Percentiles rank a stretch among this genome's conserved stretches.
These are phyloP conservation scores for Aspergillus taichungensis DNA, from an alignment of 495 filamentous ascomycete genomes.

Conservation along the genomic window DNA sequence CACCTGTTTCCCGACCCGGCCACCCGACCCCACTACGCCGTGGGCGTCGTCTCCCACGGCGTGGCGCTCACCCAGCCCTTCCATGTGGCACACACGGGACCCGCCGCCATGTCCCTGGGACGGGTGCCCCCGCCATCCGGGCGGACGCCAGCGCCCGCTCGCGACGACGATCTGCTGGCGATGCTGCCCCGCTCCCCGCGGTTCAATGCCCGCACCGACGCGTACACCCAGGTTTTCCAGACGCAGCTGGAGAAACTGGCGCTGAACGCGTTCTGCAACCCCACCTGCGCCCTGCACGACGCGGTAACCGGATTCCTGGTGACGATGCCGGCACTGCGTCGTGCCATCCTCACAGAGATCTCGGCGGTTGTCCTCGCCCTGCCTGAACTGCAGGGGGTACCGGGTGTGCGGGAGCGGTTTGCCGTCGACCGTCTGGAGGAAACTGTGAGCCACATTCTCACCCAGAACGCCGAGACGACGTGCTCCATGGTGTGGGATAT, in stretches of 20 bases:
- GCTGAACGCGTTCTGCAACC: slow-evolving; percentile 64
- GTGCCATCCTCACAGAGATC: slow-evolving; percentile 47
- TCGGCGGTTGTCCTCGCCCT: slow-evolving; percentile 40
- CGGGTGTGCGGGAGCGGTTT: slow-evolving; percentile 38
- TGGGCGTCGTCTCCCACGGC: slow-evolving; percentile 55
- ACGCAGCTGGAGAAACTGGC: slow-evolving; percentile 64
- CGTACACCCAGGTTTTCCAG: slow-evolving; percentile 20
- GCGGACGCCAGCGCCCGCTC: neutral
- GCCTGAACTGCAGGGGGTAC: slow-evolving; percentile 48
- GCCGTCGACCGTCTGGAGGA: slow-evolving; percentile 37
- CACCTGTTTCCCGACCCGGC: slow-evolving; percentile 48
- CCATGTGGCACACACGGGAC: slow-evolving; percentile 47
- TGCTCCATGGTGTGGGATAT: slow-evolving; percentile 71
- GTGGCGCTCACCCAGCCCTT: slow-evolving; percentile 47
- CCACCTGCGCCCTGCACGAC: slow-evolving; percentile 56
- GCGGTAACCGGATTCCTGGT: slow-evolving; percentile 54
- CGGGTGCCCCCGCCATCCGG: slow-evolving; percentile 9
- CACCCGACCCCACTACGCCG: slow-evolving; percentile 55
- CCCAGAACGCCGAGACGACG: slow-evolving; percentile 49
- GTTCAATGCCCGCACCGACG: slow-evolving; percentile 19
- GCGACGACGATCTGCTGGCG: slow-evolving; percentile 20
- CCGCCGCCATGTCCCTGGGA: slow-evolving; percentile 47
- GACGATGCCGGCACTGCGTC: slow-evolving; percentile 35
- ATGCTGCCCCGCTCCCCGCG: slow-evolving; percentile 19
- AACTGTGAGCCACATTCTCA: slow-evolving; percentile 41